Evolutionary conservation across 169 alveolate genomes (phyloP).

Genomic region (Plasmodium malariae): DNA sequence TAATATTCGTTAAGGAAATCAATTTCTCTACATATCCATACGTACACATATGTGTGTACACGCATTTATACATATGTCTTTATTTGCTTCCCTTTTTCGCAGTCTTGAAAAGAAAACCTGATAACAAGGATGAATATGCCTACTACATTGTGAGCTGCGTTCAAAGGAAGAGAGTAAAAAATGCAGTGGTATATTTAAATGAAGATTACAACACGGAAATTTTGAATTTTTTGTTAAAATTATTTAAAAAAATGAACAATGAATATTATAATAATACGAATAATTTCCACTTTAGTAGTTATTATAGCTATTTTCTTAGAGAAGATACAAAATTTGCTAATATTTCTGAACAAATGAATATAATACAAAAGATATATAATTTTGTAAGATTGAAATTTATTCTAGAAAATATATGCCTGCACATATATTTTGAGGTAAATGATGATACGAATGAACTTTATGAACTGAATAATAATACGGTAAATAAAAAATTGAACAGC

Average conservation of each 20-base stretch:
- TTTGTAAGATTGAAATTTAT: slow-evolving; percentile 54
- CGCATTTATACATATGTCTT: background rate
- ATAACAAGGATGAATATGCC: slow-evolving; percentile 34
- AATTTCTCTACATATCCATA: background rate
- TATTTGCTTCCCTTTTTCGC: background rate
- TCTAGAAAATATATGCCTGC: slow-evolving; percentile 47
- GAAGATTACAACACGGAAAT: slow-evolving; percentile 55
- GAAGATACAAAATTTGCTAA: slow-evolving; percentile 54
- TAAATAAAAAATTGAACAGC: slow-evolving; percentile 14
- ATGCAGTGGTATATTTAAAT: slow-evolving; percentile 35
- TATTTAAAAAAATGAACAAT: slow-evolving; percentile 68
- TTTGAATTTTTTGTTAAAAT: slow-evolving; percentile 62
- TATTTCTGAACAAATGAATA: slow-evolving; percentile 53
- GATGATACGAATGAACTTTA: slow-evolving; percentile 22
- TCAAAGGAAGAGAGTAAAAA: slow-evolving; percentile 57
- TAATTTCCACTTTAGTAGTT: slow-evolving; percentile 36
- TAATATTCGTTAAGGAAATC: too few relatives aligned
- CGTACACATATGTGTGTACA: background rate
- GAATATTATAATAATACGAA: slow-evolving; percentile 49
- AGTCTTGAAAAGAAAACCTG: slow-evolving; percentile 47
- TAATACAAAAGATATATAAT: slow-evolving; percentile 42
- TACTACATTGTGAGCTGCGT: slow-evolving; percentile 19
- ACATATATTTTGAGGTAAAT: slow-evolving; percentile 35
- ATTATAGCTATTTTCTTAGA: slow-evolving; percentile 39
- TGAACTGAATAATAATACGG: slow-evolving; percentile 10